Evolutionary conservation across 129 eudicot genomes (phyloP).

Genomic region (Apium graveolens): DNA sequence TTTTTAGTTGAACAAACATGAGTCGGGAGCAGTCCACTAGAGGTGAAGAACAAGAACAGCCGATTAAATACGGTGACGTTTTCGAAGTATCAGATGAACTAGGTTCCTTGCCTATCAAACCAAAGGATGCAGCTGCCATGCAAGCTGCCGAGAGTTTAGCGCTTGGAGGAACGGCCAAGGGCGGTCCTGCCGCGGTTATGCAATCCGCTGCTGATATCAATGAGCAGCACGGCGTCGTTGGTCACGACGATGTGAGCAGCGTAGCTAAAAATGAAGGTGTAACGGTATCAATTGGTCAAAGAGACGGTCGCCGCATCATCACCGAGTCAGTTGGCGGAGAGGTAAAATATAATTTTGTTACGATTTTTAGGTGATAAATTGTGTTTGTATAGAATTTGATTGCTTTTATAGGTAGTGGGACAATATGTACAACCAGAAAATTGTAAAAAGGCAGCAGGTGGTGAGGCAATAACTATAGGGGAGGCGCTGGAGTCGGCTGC

Average conservation of each 20-base stretch:
- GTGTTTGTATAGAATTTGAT: too few relatives aligned
- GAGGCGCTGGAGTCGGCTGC: constrained; percentile 74
- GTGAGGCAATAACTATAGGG: constrained; percentile 49
- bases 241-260: constrained; percentile 24
- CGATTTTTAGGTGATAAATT: too few relatives aligned
- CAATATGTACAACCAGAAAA: constrained; percentile 29
- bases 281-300: constrained; percentile 42
- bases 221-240: constrained; percentile 49
- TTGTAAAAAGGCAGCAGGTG: constrained; percentile 19
- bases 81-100: constrained; percentile 54
- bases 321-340: constrained; percentile 61
- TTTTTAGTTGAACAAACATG: constrained; percentile 18
- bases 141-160: constrained; percentile 60
- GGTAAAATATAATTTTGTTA: constrained; percentile 35
- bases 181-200: constrained; percentile 70
- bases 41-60: constrained; percentile 19
- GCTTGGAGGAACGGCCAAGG: constrained; percentile 55
- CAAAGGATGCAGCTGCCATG: constrained; percentile 74
- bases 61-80: constrained; percentile 63
- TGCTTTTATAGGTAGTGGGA: constrained; percentile 42
- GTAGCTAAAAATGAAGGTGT: constrained; percentile 37
- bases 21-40: constrained; percentile 39
- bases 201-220: constrained; percentile 68
- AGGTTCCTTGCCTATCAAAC: constrained; percentile 48
- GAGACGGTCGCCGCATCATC: constrained; percentile 49